Conservation (phyloP, 179 eudicot species). For the Carnegiea gigantea region DNA sequence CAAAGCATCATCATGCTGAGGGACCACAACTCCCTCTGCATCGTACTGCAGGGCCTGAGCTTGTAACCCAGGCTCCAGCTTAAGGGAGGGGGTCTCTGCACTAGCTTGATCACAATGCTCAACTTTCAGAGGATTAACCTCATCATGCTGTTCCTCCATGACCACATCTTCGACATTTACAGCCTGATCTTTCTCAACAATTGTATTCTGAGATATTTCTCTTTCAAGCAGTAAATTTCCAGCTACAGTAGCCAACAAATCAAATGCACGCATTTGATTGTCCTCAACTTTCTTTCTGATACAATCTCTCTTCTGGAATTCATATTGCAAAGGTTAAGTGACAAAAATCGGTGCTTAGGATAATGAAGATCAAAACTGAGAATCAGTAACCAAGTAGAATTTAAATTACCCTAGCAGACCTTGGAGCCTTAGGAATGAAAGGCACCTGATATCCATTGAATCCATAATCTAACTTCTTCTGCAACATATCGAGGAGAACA, state of each 20-base stretch:
- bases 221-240: conserved; percentile 68
- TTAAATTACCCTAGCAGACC: conserved; percentile 79
- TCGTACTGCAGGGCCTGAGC: conserved; percentile 30
- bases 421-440: conserved; percentile 68
- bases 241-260: conserved; percentile 83
- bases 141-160: conserved; percentile 32
- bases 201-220: conserved; percentile 35
- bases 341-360: conserved; percentile 1
- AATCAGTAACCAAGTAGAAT: not conserved
- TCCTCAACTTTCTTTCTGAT: conserved; percentile 45
- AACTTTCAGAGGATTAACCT: conserved; percentile 29
- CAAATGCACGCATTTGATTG: conserved; percentile 70
- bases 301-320: conserved; percentile 56
- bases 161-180: conserved; percentile 34
- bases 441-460: conserved; percentile 82
- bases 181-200: conserved; percentile 29
- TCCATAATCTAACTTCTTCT: conserved; percentile 74
- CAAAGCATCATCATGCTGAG: conserved; percentile 36
- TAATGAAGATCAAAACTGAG: not conserved
- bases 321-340: conserved; percentile 12
- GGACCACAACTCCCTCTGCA: conserved; percentile 29
- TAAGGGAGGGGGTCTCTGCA: conserved; percentile 8
- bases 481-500: conserved; percentile 79
- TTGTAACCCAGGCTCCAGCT: conserved; percentile 42
- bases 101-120: conserved; percentile 36